A percentile compares a stretch with the other conserved stretches of the same genome.
phyloP scores from a whole-genome alignment of 2,329 filamentous ascomycete species.

The Colletotrichum truncatum region DNA sequence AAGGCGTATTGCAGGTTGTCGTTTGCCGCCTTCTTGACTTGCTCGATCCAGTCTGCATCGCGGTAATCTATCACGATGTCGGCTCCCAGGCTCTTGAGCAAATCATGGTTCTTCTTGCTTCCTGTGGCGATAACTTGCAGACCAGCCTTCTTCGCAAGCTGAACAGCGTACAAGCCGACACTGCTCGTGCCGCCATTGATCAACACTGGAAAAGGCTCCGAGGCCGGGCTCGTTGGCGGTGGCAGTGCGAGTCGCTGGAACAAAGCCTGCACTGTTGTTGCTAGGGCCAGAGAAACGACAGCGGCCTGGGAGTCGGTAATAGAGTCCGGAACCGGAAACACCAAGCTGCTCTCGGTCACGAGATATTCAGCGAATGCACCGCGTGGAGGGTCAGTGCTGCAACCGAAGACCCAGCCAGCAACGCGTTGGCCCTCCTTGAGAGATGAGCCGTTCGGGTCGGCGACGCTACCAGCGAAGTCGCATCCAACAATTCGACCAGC shows the following conservation, averaged over 20 bases:
- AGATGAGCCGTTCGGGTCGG: constrained; percentile 38
- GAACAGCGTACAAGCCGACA: constrained; percentile 26
- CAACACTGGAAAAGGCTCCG: constrained; percentile 29
- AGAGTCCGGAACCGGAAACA: constrained; percentile 17
- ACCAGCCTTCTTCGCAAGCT: constrained; percentile 24
- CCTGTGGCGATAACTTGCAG: constrained; percentile 22
- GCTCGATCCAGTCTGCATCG: constrained; percentile 23
- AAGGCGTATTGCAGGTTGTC: constrained; percentile 32
- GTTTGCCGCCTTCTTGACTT: constrained; percentile 33
- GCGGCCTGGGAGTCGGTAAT: constrained; percentile 10
- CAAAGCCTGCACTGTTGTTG: constrained; percentile 20
- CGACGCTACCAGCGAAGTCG: constrained; percentile 45
- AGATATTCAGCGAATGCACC: constrained; percentile 28
- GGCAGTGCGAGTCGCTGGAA: constrained; percentile 23
- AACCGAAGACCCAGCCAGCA: constrained; percentile 43
- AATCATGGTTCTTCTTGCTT: constrained; percentile 44
- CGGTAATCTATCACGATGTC: constrained; percentile 57
- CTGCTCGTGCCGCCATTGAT: constrained; percentile 39
- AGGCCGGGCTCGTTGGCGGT: neutral
- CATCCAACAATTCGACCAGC: constrained; percentile 41
- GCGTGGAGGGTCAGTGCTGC: constrained; percentile 28
- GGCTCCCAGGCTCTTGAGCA: constrained; percentile 54
- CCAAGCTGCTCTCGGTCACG: constrained; percentile 24
- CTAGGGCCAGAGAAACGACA: constrained; percentile 19
- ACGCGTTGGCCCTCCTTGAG: constrained; percentile 43